Base-by-base conservation (phyloP, 352 stramenopile species). In the Phytophthora cajani region DNA sequence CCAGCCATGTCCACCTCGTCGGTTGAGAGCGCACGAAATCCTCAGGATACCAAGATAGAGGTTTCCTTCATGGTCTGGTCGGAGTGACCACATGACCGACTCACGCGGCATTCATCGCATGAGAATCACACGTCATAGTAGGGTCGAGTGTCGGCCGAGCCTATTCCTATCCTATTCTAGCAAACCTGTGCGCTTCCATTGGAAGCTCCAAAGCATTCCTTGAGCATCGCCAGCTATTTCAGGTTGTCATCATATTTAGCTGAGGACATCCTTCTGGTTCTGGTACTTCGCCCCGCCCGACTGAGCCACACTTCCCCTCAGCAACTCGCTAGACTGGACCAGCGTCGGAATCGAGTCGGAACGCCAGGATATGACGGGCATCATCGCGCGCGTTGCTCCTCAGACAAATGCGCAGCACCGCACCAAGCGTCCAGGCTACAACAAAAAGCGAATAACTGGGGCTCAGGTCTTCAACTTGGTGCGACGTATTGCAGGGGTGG, bases 401-500 rank as follows among this genome's bases (percentile, higher is more conserved):
- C 46, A 58, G 19, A 52, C 27, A 21, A 56, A n/a, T 42, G 5
- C 19, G 5, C 49, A 55, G 44, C 64, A 52, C 51, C 61, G 54
- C 27, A 54, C 63, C 25, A 62, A 56, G 21, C 51, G 40, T 47
- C 25, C 52, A 51, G 62, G 50, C 5, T 38, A 65, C 11, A 64
- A 36, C 3, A 72, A 67, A 14, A 77, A 77, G 30, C 70, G 70
- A 19, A 73, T 77, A 30, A 77, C 59, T 2, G 50, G 54, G 1
- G 55, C 55, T 5, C 70, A 77, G 11, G 42, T 77, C 19, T 67
- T 77, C 65, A 77, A 74, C 25, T 47, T 77, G 55, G 42, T 67
- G 9, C 60, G 70, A 30, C 65, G 70, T n/a, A n/a, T 77, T n/a
- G 65, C 55, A 42, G 66, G 64, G 23, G 65, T 77, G 11, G 33